phyloP scores from a whole-genome alignment of 306 rosid species.

The Medicago lupulina region DNA sequence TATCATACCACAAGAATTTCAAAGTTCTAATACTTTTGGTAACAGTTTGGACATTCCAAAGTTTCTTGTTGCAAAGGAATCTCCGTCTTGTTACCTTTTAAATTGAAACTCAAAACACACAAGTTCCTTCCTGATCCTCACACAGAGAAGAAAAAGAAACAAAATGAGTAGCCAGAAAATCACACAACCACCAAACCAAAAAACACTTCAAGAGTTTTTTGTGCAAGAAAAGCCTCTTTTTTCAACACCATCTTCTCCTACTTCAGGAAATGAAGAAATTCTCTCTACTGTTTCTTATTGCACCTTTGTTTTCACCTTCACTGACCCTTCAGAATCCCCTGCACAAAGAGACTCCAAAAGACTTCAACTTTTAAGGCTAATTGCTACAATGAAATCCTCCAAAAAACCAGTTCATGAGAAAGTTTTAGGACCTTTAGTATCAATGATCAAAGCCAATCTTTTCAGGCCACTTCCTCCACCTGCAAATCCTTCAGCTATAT shows the following conservation, averaged over 20 bases:
- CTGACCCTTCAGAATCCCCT: conserved; percentile 59
- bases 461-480: conserved; percentile 87
- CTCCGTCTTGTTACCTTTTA: conserved; percentile 50
- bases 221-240: conserved; percentile 44
- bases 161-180: conserved; percentile 22
- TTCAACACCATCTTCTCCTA: conserved; percentile 40
- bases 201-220: conserved; percentile 60
- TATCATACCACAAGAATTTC: conserved; percentile 29
- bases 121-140: neutral
- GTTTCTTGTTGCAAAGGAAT: conserved; percentile 52
- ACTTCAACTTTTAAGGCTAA: conserved; percentile 60
- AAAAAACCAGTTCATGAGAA: conserved; percentile 51
- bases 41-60: conserved; percentile 52
- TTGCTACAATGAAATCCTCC: conserved; percentile 54
- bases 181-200: conserved; percentile 3
- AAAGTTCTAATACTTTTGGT: conserved; percentile 13
- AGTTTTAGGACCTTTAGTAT: conserved; percentile 53
- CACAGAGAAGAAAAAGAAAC: neutral
- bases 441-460: conserved; percentile 64
- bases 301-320: conserved; percentile 54
- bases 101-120: conserved; percentile 25
- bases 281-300: conserved; percentile 59
- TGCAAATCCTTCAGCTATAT: conserved; percentile 36
- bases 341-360: conserved; percentile 67
- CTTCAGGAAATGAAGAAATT: conserved; percentile 57